Evolutionary conservation across 1,139 yeast genomes (phyloP), one percentile per base, ranked within the genome.

Genomic region (Pichia sp.): DNA sequence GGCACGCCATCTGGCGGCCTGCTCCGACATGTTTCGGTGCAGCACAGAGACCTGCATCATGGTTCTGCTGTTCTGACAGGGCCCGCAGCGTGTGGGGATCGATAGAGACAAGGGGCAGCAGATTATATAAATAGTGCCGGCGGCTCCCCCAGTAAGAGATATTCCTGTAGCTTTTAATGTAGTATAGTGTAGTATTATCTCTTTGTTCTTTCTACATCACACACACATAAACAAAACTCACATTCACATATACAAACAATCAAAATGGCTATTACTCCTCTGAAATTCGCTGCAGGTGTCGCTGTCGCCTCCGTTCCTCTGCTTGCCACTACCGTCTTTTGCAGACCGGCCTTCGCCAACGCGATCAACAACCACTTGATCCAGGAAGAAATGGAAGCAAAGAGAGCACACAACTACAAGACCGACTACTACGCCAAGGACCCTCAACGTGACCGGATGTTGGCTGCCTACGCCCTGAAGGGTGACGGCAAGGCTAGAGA

Each of bases 291-390:
- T 19, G 63, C 61, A 32, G 70, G 67, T 49, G 63, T 67, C 43
- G 55, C 64, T 3, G 49, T 66, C n/a, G 70, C 61, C 19, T 62
- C 69, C 5, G 57, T 64, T 38, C 71, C 71, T 48, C 49, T 67
- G 36, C 57, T 58, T 38, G 52, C 63, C 8, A 60, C 68, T 4
- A 62, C 67, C 1, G 40, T 57, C 5, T 56, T 59, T 29, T 62
- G 66, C 26, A 66, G 71, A 62, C 71, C 71, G 45, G 63, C 68
- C 1, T 68, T 67, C 56, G 68, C 70, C 6, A 68, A 67, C 51
- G 69, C 70, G 7, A 67, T 68, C 56, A 59, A 66, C 50, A 61
- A 62, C 29, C 67, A 67, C 49, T 57, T 68, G 31, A 62, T 64
- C 34, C 70, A 67, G 56, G 70, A 68, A 56, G 61, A 57, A 54